Percentiles rank a stretch among this genome's conserved stretches.
Conservation (phyloP, 1,284 basidiomycete genomes). For the Athelia psychrophila region DNA sequence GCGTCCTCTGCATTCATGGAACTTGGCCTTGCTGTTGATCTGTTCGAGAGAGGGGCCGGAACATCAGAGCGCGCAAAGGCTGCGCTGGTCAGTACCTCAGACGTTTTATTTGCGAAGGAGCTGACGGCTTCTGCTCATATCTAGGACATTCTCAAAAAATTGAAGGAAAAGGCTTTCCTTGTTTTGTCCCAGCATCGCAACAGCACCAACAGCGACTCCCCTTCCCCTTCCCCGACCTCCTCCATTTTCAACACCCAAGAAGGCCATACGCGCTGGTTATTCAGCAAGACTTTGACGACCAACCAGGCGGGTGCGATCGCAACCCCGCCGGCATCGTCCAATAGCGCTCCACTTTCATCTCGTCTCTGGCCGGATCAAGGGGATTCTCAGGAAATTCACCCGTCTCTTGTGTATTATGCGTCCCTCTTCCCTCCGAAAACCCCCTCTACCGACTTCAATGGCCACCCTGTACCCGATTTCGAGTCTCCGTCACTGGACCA, state of each 20-base stretch:
- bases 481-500: too few species aligned
- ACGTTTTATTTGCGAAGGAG: background rate
- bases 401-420: conserved; percentile 28
- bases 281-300: conserved; percentile 16
- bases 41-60: conserved; percentile 38
- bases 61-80: conserved; percentile 38
- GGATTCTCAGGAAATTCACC: conserved; percentile 18
- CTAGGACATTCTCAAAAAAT: conserved; percentile 28
- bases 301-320: too few species aligned
- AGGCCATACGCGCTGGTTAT: conserved; percentile 39
- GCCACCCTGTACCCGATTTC: too few species aligned
- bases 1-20: conserved; percentile 39
- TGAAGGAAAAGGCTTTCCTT: conserved; percentile 38
- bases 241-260: conserved; percentile 26
- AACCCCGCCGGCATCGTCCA: background rate
- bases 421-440: background rate
- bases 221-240: conserved; percentile 7
- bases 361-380: too few species aligned
- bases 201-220: conserved; percentile 11
- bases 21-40: conserved; percentile 33
- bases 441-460: too few species aligned
- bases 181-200: conserved; percentile 26
- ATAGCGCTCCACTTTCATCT: too few species aligned
- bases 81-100: conserved; percentile 31
- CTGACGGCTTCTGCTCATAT: background rate